These are phyloP conservation scores for Rhizophagus sp. DNA, from an alignment of 192 early-diverging fungal species.

Conservation along the genomic window DNA sequence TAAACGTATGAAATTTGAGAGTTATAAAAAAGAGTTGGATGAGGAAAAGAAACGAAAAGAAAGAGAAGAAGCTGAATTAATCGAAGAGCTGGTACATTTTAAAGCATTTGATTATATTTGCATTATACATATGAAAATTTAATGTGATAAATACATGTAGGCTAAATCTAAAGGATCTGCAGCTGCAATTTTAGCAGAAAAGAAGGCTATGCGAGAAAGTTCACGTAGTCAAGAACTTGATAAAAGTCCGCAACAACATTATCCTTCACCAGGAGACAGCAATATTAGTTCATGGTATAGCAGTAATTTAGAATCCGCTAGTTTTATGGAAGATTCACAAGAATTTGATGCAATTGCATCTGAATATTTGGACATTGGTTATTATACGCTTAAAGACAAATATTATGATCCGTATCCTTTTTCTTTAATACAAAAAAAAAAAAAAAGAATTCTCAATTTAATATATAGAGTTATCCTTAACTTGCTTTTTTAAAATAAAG, in stretches of 20 bases:
- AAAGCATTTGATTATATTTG: neutral
- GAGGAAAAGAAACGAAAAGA: constrained; percentile 66
- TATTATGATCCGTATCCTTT: constrained; percentile 25
- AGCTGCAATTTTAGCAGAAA: constrained; percentile 35
- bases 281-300: neutral
- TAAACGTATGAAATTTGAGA: constrained; percentile 58
- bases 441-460: neutral
- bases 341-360: constrained; percentile 22
- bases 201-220: constrained; percentile 33
- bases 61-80: constrained; percentile 62
- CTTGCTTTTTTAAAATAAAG: neutral
- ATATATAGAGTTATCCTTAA: neutral
- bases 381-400: constrained; percentile 25
- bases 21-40: constrained; percentile 61
- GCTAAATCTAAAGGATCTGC: constrained; percentile 42
- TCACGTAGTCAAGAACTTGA: too few species aligned
- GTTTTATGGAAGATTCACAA: neutral
- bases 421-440: neutral
- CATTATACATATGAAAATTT: too few species aligned
- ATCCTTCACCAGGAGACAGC: neutral
- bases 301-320: neutral
- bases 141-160: neutral
- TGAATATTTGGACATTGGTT: constrained; percentile 18
- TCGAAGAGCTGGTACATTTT: constrained; percentile 57
- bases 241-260: neutral